Conservation (phyloP, 2,329 filamentous ascomycete species). For the Botrytis aclada region DNA sequence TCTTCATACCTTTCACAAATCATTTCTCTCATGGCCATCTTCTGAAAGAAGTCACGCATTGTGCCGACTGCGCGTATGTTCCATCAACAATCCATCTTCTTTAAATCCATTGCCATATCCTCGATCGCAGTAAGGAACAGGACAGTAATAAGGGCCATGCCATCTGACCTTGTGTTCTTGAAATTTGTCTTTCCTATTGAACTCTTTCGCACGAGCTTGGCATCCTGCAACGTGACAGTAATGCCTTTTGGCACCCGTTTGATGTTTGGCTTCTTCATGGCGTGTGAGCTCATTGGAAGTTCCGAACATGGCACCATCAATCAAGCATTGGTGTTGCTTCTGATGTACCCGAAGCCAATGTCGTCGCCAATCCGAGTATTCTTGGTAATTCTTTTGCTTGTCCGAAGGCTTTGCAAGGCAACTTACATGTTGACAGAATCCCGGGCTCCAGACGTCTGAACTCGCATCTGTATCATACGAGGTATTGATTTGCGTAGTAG, state of each 20-base stretch:
- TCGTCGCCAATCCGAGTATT: neutral
- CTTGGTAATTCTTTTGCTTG: neutral
- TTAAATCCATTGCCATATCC: neutral
- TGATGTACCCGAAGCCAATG: neutral
- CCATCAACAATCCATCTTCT: fast-evolving
- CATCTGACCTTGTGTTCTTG: neutral
- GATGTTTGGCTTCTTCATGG: neutral
- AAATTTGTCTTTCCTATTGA: neutral
- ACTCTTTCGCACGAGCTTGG: neutral
- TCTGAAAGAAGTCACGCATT: neutral
- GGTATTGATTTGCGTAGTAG: neutral
- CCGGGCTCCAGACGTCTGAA: neutral
- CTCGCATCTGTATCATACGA: neutral
- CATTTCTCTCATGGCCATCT: neutral
- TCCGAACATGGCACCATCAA: neutral
- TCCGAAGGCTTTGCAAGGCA: neutral
- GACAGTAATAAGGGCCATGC: neutral
- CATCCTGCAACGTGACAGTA: neutral
- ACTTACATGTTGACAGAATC: neutral
- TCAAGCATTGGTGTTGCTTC: neutral
- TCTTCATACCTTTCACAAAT: neutral
- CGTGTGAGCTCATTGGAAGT: neutral
- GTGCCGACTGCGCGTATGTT: neutral
- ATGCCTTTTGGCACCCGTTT: neutral
- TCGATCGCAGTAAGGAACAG: neutral